Base-by-base conservation (phyloP, 2,329 filamentous ascomycete species). In the Penicillium paneum region DNA sequence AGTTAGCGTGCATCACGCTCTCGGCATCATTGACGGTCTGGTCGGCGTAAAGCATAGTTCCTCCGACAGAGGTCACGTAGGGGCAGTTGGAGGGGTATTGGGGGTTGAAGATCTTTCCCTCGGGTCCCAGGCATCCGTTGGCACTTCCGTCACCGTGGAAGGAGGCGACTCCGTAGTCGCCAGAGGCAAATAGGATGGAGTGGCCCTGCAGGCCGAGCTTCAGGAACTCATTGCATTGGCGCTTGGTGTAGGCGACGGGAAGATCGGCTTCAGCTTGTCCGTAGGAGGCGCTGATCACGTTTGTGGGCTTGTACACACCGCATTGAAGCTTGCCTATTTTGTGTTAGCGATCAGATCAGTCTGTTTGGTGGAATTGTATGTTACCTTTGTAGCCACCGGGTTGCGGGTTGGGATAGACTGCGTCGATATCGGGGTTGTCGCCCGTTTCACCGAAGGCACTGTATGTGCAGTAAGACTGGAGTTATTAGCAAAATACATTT, bases 201-300 rank as follows among this genome's bases (percentile, higher is more conserved):
- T 66, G 62, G 11, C 68, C 68, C 46, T 69, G 67, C 3, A 71
- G 58, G 5, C 75, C 78, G 0, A 83, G 75, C 65, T 83, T 83
- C 63, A 83, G 71, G 60, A 81, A 79, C 38, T 76, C 73, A 41
- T 71, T 71, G 59, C 74, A 77, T 57, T 77, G 74, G 3, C 74
- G 69, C 58, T 79, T 72, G 60, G 83, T 79, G 68, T 86, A 86
- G 57, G 70, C 72, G 5, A 75, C 68, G 0, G 83, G 82, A 19
- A 84, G 72, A 21, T 79, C 79, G 5, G 71, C 69, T 67, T 86
- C 83, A 40, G 78, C 75, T 39, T 78, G 78, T 43, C 81, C 81
- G 64, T 84, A 84, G 3, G 78, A 81, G 59, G 85, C 80, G 35
- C 76, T 78, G 56, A 83, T 77, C 7, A 84, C 81, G 57, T 83